Percentiles rank a stretch among this genome's conserved stretches.
These are phyloP conservation scores for Dendrobium officinale DNA, from an alignment of 106 monocot genomes.

Conservation along the genomic window DNA sequence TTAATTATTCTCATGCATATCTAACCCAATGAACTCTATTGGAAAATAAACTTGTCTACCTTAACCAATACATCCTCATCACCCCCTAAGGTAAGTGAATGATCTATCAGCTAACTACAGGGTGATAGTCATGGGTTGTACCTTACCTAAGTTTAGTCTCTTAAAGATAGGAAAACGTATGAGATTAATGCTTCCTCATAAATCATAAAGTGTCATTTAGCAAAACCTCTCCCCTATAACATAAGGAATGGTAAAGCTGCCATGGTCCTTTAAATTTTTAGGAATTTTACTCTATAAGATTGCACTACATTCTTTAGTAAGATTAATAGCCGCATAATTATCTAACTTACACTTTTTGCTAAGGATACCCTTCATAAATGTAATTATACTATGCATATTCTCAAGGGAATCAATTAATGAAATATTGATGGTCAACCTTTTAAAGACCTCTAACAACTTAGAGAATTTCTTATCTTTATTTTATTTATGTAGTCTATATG, in stretches of 20 bases:
- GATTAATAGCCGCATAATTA: neutral
- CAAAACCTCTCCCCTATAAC: neutral
- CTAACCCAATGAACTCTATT: too few species aligned
- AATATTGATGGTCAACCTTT: neutral
- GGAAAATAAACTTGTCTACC: too few species aligned
- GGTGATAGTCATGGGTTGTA: neutral
- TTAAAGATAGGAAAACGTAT: neutral
- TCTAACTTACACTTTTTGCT: neutral
- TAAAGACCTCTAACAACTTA: neutral
- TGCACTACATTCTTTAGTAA: neutral
- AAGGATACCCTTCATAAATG: neutral
- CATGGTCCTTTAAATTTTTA: neutral
- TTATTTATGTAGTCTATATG: neutral
- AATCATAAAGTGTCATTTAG: neutral
- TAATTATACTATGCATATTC: neutral
- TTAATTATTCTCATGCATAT: too few species aligned
- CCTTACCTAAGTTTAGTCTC: neutral
- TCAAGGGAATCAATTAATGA: neutral
- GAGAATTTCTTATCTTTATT: neutral
- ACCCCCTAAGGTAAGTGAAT: too few species aligned
- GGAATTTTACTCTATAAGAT: neutral
- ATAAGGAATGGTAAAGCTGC: neutral
- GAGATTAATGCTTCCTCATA: neutral
- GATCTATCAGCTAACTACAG: neutral
- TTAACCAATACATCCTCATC: too few species aligned